A percentile compares a stretch with the other conserved stretches of the same genome.
Conservation (phyloP, 768 basidiomycete genomes). For the Bullera alba region DNA sequence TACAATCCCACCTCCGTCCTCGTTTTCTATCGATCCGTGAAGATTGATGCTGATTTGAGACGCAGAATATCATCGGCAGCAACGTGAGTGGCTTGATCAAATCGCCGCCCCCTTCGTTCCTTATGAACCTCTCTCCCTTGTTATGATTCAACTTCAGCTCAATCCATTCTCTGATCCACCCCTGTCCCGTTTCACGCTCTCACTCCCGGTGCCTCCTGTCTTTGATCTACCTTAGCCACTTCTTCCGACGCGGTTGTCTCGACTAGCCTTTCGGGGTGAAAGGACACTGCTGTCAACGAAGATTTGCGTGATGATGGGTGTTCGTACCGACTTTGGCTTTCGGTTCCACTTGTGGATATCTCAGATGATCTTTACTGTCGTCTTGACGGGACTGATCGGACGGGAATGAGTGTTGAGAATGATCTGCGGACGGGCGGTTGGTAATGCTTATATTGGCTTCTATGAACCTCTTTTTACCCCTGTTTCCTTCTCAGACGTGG, state of each 20-base stretch:
- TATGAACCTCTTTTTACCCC: conserved; percentile 22
- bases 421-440: conserved; percentile 7
- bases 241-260: conserved; percentile 7
- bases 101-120: neutral
- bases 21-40: neutral
- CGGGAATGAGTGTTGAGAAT: conserved; percentile 14
- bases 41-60: neutral
- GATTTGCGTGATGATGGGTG: neutral
- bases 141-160: conserved; percentile 45
- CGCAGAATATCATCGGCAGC: neutral
- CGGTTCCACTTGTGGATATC: neutral
- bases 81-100: no score
- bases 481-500: no score
- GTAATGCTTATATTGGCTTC: conserved; percentile 38
- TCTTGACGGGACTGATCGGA: neutral
- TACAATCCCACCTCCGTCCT: neutral
- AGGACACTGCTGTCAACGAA: neutral
- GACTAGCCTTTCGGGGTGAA: conserved; percentile 1
- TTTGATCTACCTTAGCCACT: conserved; percentile 12
- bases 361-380: neutral
- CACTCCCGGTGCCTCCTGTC: conserved; percentile 2
- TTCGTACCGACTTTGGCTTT: neutral
- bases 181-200: conserved; percentile 8
- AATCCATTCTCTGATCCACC: conserved; percentile 44
- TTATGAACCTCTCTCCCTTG: neutral